These are phyloP conservation scores for Globisporangium lucens DNA, from an alignment of 352 stramenopile genomes.

Conservation along the genomic window DNA sequence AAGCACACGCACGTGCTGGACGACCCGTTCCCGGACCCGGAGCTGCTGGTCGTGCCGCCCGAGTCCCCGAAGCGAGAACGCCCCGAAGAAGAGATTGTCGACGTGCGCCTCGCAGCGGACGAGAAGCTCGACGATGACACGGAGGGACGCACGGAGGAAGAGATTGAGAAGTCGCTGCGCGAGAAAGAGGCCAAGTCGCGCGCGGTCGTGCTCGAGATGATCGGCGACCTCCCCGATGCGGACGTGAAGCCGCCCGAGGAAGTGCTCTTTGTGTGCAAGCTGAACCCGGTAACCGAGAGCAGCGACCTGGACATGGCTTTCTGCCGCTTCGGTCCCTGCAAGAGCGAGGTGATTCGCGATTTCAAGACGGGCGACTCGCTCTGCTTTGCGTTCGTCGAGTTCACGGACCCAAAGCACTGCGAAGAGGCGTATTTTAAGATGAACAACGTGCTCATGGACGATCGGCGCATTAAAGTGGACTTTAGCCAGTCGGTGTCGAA, in stretches of 20 bases:
- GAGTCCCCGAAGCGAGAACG: slow-evolving; percentile 85
- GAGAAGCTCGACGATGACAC: slow-evolving; percentile 81
- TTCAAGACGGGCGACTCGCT: slow-evolving; percentile 96
- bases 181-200: slow-evolving; percentile 93
- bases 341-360: slow-evolving; percentile 96
- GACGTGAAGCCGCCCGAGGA: slow-evolving; percentile 97
- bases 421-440: slow-evolving; percentile 99
- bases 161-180: slow-evolving; percentile 86
- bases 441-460: slow-evolving; percentile 99
- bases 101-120: slow-evolving; percentile 86
- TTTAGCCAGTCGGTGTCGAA: slow-evolving; percentile 99
- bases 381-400: slow-evolving; percentile 99
- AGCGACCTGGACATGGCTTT: slow-evolving; percentile 95
- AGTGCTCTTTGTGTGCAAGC: slow-evolving; percentile 98
- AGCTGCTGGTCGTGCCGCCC: slow-evolving; percentile 68
- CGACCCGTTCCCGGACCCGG: slow-evolving; percentile 79
- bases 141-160: slow-evolving; percentile 73
- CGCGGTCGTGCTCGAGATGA: slow-evolving; percentile 98
- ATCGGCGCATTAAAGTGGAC: slow-evolving; percentile 94
- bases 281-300: slow-evolving; percentile 93
- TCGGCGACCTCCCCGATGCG: slow-evolving; percentile 96
- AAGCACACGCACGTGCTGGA: slow-evolving; percentile 89
- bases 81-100: slow-evolving; percentile 90
- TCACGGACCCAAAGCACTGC: slow-evolving; percentile 92
- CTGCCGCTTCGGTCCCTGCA: slow-evolving; percentile 86